phyloP scores from a whole-genome alignment of 257 asterid genomes.

The Nicotiana tabacum region DNA sequence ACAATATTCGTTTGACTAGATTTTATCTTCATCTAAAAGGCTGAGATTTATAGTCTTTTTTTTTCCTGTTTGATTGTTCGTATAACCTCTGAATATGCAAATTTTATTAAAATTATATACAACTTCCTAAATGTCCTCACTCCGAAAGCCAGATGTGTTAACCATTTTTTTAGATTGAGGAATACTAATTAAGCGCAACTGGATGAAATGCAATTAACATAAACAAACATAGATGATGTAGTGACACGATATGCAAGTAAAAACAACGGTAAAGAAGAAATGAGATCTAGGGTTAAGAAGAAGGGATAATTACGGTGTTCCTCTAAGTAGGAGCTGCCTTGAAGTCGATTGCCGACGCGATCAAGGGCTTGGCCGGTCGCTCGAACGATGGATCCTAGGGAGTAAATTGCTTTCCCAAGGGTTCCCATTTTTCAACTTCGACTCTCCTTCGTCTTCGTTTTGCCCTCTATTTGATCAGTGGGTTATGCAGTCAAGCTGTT shows the following conservation, averaged over 20 bases:
- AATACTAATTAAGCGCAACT: no score
- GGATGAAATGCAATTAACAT: neutral
- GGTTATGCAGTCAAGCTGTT: conserved; percentile 1
- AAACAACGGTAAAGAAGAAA: neutral
- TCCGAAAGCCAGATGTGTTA: no score
- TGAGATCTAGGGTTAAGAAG: neutral
- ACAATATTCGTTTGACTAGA: neutral
- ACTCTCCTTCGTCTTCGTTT: neutral
- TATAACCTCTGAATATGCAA: neutral
- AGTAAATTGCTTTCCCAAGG: conserved; percentile 64
- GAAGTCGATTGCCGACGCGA: conserved; percentile 68
- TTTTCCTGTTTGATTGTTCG: neutral
- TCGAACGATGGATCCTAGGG: conserved; percentile 64
- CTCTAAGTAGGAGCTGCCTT: conserved; percentile 52
- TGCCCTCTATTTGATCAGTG: conserved; percentile 1
- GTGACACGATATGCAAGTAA: neutral
- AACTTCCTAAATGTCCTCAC: no score
- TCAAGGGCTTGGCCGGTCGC: conserved; percentile 74
- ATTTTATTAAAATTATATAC: neutral
- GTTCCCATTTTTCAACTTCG: conserved; percentile 44
- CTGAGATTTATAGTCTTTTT: neutral
- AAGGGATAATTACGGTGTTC: conserved; percentile 44
- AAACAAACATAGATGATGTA: neutral
- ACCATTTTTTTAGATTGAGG: no score
- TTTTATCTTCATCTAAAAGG: neutral